phyloP scores from a whole-genome alignment of 1,284 basidiomycete species.

The Sanghuangporus sanghuang region DNA sequence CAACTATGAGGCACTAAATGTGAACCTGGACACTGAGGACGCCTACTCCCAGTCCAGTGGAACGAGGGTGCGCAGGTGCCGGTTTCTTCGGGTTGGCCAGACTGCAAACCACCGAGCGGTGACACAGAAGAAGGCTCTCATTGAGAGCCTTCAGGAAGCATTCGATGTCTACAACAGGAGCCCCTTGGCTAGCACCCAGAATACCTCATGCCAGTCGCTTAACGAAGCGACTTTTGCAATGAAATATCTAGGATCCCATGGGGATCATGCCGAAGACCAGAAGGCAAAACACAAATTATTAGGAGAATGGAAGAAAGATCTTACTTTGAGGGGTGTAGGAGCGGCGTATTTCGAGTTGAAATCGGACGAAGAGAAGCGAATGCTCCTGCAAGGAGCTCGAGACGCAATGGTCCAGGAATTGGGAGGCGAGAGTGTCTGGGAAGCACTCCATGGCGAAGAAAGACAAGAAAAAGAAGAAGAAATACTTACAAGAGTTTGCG shows the following conservation, averaged over 20 bases:
- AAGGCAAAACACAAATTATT: slow-evolving; percentile 17
- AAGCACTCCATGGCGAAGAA: slow-evolving; percentile 17
- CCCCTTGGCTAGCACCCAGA: background rate
- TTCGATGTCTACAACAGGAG: background rate
- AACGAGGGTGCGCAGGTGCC: background rate
- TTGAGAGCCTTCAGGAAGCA: background rate
- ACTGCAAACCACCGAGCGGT: background rate
- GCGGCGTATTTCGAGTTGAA: slow-evolving; percentile 4
- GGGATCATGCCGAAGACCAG: slow-evolving; percentile 11
- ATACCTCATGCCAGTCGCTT: background rate
- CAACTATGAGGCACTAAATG: background rate
- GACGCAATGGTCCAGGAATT: background rate
- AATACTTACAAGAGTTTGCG: slow-evolving; percentile 2
- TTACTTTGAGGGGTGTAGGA: slow-evolving; percentile 16
- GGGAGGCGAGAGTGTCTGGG: slow-evolving; percentile 14
- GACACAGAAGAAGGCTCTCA: background rate
- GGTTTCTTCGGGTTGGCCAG: background rate
- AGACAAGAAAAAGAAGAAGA: background rate
- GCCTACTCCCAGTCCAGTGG: background rate
- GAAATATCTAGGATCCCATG: slow-evolving; percentile 1
- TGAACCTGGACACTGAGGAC: background rate
- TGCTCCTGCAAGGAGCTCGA: background rate
- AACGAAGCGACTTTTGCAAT: slow-evolving; percentile 6
- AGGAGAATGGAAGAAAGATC: slow-evolving; percentile 20
- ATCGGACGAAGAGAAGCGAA: background rate